These are phyloP conservation scores for Brassica rapa DNA, from an alignment of 345 rosid species.

Conservation along the genomic window DNA sequence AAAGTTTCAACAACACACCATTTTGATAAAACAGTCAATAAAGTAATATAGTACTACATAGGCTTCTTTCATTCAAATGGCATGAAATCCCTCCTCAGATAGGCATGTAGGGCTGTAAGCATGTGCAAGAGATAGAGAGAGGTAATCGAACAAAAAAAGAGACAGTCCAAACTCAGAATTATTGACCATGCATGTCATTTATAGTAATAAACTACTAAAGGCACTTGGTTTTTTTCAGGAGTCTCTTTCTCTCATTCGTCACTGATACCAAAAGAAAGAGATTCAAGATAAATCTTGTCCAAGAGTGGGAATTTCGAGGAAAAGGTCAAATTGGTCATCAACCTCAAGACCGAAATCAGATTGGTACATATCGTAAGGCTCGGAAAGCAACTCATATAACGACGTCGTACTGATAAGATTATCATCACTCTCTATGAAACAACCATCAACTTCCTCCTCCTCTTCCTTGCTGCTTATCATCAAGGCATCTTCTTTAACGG, in stretches of 20 bases:
- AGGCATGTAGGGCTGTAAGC: not conserved
- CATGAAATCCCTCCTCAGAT: constrained; percentile 1
- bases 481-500: not conserved
- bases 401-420: not conserved
- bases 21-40: not conserved
- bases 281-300: not conserved
- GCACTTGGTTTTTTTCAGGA: not conserved
- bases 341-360: constrained; percentile 13
- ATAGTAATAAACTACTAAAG: not conserved
- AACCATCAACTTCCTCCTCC: constrained; percentile 5
- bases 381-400: constrained; percentile 1
- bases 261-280: not conserved
- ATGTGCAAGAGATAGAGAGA: not conserved
- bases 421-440: constrained; percentile 29
- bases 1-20: not conserved
- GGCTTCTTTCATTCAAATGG: constrained; percentile 11
- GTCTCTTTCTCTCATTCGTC: not conserved
- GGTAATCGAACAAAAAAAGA: not conserved
- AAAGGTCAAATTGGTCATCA: constrained; percentile 22
- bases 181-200: not conserved
- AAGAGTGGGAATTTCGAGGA: constrained; percentile 16
- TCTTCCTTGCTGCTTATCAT: constrained; percentile 10
- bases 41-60: not conserved
- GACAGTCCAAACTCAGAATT: not conserved
- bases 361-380: not conserved